Evolutionary conservation across 805 yeast genomes (phyloP).

Genomic region (Myxozyma neotropica): DNA sequence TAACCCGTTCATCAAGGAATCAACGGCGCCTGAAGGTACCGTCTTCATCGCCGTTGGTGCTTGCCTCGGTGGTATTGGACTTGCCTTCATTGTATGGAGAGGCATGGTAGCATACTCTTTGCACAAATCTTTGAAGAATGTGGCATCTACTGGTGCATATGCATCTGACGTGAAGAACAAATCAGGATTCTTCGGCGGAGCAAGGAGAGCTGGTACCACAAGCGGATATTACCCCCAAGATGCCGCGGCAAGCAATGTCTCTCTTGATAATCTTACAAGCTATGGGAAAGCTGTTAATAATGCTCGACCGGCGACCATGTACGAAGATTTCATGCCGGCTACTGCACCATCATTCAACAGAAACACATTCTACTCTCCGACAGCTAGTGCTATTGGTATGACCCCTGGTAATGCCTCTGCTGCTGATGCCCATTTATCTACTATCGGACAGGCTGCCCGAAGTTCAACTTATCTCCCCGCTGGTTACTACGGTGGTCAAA

Average conservation of each 20-base stretch:
- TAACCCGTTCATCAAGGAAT: slow-evolving; percentile 65
- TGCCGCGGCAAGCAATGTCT: slow-evolving; percentile 21
- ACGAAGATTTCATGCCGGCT: slow-evolving; percentile 34
- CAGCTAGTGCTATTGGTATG: slow-evolving; percentile 50
- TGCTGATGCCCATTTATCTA: neutral
- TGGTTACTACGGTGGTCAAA: slow-evolving; percentile 26
- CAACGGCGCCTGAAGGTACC: slow-evolving; percentile 67
- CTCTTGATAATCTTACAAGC: slow-evolving; percentile 29
- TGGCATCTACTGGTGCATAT: slow-evolving; percentile 39
- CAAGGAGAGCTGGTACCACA: neutral
- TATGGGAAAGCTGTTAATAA: slow-evolving; percentile 22
- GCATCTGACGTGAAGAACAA: slow-evolving; percentile 32
- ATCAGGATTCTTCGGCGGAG: slow-evolving; percentile 10
- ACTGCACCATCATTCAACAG: slow-evolving; percentile 28
- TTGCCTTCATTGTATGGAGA: slow-evolving; percentile 58
- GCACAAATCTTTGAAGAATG: slow-evolving; percentile 54
- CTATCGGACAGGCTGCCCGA: slow-evolving; percentile 5
- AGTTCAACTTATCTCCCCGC: slow-evolving; percentile 31
- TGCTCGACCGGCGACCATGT: slow-evolving; percentile 24
- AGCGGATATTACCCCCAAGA: slow-evolving; percentile 31
- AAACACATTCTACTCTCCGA: slow-evolving; percentile 72
- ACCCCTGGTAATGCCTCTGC: slow-evolving; percentile 9
- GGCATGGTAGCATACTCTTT: slow-evolving; percentile 53
- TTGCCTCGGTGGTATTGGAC: slow-evolving; percentile 59
- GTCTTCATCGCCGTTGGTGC: slow-evolving; percentile 83